These are phyloP conservation scores for Russula emetica DNA, from an alignment of 768 basidiomycete genomes.

Conservation along the genomic window DNA sequence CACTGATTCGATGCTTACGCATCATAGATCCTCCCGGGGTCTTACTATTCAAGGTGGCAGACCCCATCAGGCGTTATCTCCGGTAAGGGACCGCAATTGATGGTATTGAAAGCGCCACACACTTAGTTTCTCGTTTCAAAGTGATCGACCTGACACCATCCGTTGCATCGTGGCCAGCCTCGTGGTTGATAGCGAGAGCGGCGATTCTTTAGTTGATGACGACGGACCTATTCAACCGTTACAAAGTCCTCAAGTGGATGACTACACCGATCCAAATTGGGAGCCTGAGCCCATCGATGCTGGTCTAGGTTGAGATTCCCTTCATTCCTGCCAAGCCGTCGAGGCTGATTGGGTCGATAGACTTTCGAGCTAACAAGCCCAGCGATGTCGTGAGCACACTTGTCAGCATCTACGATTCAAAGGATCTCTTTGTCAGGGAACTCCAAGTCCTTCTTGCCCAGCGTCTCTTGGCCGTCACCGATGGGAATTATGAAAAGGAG, in stretches of 20 bases:
- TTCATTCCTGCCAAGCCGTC: neutral
- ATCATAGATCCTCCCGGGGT: conserved; percentile 92
- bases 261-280: conserved; percentile 91
- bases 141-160: conserved; percentile 89
- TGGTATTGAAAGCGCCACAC: neutral
- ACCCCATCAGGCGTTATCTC: conserved; percentile 86
- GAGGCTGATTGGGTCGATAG: conserved; percentile 39
- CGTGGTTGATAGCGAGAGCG: conserved; percentile 78
- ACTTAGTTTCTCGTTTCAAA: conserved; percentile 3
- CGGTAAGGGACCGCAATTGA: conserved; percentile 43
- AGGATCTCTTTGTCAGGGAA: conserved; percentile 94
- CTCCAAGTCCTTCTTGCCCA: conserved; percentile 89
- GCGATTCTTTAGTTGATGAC: conserved; percentile 80
- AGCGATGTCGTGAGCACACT: conserved; percentile 94
- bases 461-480: conserved; percentile 70
- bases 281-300: conserved; percentile 95
- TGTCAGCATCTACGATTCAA: conserved; percentile 95
- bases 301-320: conserved; percentile 64
- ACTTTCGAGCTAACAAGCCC: conserved; percentile 86
- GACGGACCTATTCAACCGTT: conserved; percentile 75
- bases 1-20: conserved; percentile 85
- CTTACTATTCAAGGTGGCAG: conserved; percentile 87
- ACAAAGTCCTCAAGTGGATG: conserved; percentile 72
- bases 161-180: conserved; percentile 88
- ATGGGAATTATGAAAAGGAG: conserved; percentile 74